Base-by-base conservation (phyloP, 306 rosid species). In the Delonix regia region DNA sequence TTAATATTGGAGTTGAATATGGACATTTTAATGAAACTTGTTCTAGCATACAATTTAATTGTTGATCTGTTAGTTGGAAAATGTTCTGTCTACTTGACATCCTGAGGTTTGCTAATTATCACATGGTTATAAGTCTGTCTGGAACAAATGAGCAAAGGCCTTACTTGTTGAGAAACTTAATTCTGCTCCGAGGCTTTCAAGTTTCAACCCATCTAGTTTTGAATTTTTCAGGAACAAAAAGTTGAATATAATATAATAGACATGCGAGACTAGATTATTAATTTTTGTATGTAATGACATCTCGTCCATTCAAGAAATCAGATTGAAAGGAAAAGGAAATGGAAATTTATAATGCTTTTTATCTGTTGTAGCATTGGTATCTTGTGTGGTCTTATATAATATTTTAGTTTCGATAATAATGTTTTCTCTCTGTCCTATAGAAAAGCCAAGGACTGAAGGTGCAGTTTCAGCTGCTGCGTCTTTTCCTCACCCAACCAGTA, bases 401-500 rank as follows among this genome's bases (percentile, higher is more conserved):
- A 24, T 53, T 84, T 57, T 57, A 9, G 39, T 33, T 4, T 14
- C 57, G 69, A 60, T 25, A 18, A 44, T 80, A 64, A 62, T 73
- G 14, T 41, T 19, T 25, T 34, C 59, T 69, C 56, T 66, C 45
- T 63, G 74, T 68, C 52, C 74, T 52, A 6, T 92, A 93, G 96
- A 89, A 84, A 95, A 95, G 83, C 89, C 87, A 64, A 88, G 85
- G 69, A 70, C 77, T 28, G 84, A 81, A 44, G 84, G 73, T 75
- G 69, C 84, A 62, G 84, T 84, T 80, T 83, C 92, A 27, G 76
- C 71, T 18, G 87, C 61, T 69, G 94, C 90, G 62, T 89, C 96
- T 69, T 83, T 90, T 85, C 85, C 98, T 69, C 98, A 93, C 78
- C 98, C 97, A 80, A 85, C 92, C 78, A 95, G 99, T 83, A 93